Conservation (phyloP, 1,284 basidiomycete species). For the Tylopilus sp. region DNA sequence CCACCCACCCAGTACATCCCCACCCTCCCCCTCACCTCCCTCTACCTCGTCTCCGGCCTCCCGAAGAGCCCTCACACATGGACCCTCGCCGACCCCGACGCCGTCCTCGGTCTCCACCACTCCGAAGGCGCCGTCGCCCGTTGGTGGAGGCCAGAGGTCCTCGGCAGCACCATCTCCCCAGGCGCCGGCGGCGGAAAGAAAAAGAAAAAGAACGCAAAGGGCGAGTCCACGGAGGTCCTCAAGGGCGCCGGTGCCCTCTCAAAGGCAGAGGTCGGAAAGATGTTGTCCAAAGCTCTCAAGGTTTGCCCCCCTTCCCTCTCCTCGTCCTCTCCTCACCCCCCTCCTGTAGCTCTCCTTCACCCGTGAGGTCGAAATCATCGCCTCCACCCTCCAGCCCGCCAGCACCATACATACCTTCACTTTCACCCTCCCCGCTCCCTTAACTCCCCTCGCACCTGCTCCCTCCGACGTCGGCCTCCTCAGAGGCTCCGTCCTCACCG, state of each 20-base stretch:
- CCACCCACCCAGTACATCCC: constrained; percentile 50
- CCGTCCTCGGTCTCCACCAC: constrained; percentile 79
- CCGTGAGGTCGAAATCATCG: constrained; percentile 90
- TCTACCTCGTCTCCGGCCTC: constrained; percentile 79
- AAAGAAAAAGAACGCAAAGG: constrained; percentile 60
- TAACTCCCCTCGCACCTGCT: constrained; percentile 63
- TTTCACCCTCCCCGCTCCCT: constrained; percentile 72
- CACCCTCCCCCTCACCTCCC: constrained; percentile 68
- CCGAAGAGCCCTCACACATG: constrained; percentile 87
- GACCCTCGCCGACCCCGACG: constrained; percentile 88
- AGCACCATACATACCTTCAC: constrained; percentile 92
- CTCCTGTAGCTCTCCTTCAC: constrained; percentile 70
- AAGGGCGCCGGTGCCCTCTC: constrained; percentile 69
- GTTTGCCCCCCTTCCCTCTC: constrained; percentile 36
- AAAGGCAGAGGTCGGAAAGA: constrained; percentile 81
- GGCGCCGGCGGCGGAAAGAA: constrained; percentile 57
- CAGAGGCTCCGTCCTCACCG: constrained; percentile 64
- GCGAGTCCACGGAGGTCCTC: constrained; percentile 56
- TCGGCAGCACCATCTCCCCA: constrained; percentile 81
- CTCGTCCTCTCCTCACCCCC: constrained; percentile 6
- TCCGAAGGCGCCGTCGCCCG: constrained; percentile 83
- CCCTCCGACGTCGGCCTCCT: constrained; percentile 58
- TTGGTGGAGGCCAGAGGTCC: constrained; percentile 93
- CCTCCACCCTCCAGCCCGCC: constrained; percentile 84
- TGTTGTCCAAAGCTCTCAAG: constrained; percentile 88